phyloP scores from a whole-genome alignment of 164 flowering plant species.

The Stephania cephalantha region DNA sequence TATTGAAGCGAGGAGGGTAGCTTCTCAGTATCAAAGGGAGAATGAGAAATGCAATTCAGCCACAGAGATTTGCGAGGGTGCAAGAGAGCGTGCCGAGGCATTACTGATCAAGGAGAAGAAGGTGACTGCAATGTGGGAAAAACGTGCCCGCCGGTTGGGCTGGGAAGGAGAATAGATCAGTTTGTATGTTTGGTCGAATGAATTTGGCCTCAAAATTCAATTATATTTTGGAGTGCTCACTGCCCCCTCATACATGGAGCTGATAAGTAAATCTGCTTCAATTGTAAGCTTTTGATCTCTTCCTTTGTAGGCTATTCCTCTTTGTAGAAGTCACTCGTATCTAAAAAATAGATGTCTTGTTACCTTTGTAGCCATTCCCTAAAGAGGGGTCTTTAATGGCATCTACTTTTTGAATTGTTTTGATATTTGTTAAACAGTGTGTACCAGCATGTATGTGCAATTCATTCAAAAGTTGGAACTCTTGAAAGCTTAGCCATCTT shows the following conservation, averaged over 20 bases:
- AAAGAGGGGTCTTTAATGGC: background rate
- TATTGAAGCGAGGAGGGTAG: slow-evolving; percentile 68
- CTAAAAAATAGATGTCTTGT: background rate
- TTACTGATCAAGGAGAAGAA: slow-evolving; percentile 61
- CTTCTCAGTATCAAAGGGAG: slow-evolving; percentile 71
- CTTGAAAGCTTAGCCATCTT: too few species aligned
- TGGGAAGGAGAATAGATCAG: slow-evolving; percentile 53
- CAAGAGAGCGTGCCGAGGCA: slow-evolving; percentile 71
- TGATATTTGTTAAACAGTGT: background rate
- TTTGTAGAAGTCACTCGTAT: background rate
- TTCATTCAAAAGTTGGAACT: background rate
- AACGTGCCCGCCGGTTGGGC: slow-evolving; percentile 64
- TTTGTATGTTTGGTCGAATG: background rate
- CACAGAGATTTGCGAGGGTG: slow-evolving; percentile 82
- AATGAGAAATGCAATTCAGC: slow-evolving; percentile 89
- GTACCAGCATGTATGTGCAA: background rate
- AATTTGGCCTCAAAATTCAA: background rate
- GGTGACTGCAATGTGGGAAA: slow-evolving; percentile 69
- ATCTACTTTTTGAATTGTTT: background rate
- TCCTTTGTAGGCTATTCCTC: background rate
- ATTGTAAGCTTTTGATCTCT: background rate
- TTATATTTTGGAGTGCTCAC: background rate
- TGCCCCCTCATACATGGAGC: background rate
- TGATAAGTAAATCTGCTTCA: slow-evolving; percentile 2
- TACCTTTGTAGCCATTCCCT: background rate